A percentile compares a stretch with the other conserved stretches of the same genome.
Conservation (phyloP, 2,329 filamentous ascomycete species). For the Drechslerella coelobrocha region DNA sequence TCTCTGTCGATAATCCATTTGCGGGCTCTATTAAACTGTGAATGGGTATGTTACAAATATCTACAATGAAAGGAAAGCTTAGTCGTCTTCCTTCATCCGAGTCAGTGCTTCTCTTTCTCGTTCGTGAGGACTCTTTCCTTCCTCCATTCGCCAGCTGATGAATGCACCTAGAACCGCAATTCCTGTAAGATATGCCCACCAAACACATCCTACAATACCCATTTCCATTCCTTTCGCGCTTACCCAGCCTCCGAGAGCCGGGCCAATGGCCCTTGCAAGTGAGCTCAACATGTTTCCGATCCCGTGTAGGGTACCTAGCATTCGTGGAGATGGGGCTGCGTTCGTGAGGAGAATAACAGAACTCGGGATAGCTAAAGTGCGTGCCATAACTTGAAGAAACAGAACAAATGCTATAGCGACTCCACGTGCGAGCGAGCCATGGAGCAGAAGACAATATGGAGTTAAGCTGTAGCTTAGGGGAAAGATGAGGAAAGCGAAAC, state of each 20-base stretch:
- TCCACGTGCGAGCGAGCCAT: constrained; percentile 68
- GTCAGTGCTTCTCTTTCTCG: constrained; percentile 6
- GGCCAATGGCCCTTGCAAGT: constrained; percentile 62
- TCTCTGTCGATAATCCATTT: no score
- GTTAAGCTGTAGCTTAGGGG: constrained; percentile 73
- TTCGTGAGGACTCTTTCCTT: constrained; percentile 45
- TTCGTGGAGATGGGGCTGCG: constrained; percentile 66
- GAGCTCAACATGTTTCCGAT: constrained; percentile 64
- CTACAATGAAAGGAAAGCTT: not conserved
- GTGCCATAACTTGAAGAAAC: constrained; percentile 72
- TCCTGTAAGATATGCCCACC: constrained; percentile 44
- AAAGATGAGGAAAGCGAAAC: constrained; percentile 72
- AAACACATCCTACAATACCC: constrained; percentile 60
- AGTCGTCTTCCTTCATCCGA: constrained; percentile 41
- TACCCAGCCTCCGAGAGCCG: constrained; percentile 63
- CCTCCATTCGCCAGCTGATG: constrained; percentile 43
- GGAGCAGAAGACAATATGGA: constrained; percentile 73
- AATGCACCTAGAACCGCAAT: constrained; percentile 30
- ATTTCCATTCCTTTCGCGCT: constrained; percentile 62
- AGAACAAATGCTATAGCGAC: constrained; percentile 69
- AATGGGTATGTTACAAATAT: not conserved
- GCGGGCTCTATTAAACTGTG: no score
- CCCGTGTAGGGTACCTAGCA: constrained; percentile 67
- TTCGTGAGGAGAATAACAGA: constrained; percentile 69
- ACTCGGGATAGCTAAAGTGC: constrained; percentile 71